Evolutionary conservation across 768 basidiomycete species (phyloP), one percentile per base, ranked within the genome.

Genomic region (Tylopilus cervinicoccineus): DNA sequence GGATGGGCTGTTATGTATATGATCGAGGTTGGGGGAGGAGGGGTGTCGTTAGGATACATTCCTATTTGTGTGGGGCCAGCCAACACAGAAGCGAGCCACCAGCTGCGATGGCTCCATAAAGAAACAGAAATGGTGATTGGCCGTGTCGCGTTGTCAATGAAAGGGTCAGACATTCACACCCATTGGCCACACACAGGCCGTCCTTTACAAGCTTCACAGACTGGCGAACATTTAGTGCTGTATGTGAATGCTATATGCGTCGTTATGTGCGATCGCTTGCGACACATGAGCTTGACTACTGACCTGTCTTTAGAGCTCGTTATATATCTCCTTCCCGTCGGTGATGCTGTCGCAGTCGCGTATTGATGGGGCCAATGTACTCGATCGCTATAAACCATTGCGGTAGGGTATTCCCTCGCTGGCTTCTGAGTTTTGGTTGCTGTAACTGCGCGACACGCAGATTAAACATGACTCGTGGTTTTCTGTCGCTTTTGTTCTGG

Each of bases 361-460:
- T 88, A 9, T 64, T 88, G 20, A 70, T 90, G n/a, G 88, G 86
- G 1, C 86, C 86, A 3, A 79, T 88, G 70, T 88, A 84, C 59
- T 85, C 84, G 2, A 77, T 86, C 37, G 50, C 69, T 14, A 60
- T 70, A 44, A 65, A 63, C 17, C 67, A 74, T 34, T 60, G 70
- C 2, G 60, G 56, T 12, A 69, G 63, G 23, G 52, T 71, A 27
- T 59, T 73, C 16, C 70, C 71, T 38, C 61, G 52, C 16, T 60
- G 63, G 61, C 60, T 74, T 29, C 51, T 68, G 27, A 69, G 58
- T 57, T 17, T 49, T 70, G 23, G 66, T 76, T 16, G 69, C 71
- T 6, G 66, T 62, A 42, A 51, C 48, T 10, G 31, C 45, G 27
- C 45, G 43, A 23, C 43, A 40, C 13, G 13, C 17, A 28, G 51